Evolutionary conservation across 805 yeast genomes (phyloP).

Genomic region (Kuraishia piskuri): DNA sequence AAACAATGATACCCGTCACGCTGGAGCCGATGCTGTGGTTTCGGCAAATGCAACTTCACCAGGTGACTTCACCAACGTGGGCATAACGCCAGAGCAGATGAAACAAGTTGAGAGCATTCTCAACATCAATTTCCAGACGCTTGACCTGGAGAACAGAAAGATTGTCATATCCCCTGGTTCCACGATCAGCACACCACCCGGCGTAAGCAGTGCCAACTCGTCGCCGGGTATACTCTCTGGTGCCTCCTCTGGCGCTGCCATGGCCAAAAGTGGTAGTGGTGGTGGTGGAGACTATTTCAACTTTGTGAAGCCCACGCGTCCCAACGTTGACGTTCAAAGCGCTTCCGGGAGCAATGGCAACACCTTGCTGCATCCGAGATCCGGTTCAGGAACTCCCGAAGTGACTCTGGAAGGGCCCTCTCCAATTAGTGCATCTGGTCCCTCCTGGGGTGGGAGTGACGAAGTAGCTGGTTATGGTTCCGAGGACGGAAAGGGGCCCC

Average conservation of each 20-base stretch:
- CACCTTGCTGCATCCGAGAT: background rate
- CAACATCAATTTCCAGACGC: constrained; percentile 1
- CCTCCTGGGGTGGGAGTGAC: background rate
- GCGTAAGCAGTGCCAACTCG: constrained; percentile 3
- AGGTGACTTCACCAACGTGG: background rate
- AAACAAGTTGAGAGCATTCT: background rate
- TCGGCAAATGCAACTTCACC: background rate
- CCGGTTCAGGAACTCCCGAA: background rate
- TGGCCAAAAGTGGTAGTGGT: constrained; percentile 2
- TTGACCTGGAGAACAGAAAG: background rate
- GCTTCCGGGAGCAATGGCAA: background rate
- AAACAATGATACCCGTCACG: background rate
- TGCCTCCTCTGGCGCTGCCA: background rate
- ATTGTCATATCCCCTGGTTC: constrained; percentile 4
- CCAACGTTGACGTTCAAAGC: background rate
- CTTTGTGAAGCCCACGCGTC: constrained; percentile 7
- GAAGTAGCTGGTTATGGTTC: background rate
- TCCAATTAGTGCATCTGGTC: background rate
- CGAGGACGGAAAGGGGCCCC: too few species aligned
- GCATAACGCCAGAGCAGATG: background rate
- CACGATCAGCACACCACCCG: background rate
- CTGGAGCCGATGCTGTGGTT: background rate
- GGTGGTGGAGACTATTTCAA: constrained; percentile 4
- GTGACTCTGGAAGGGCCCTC: background rate
- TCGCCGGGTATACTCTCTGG: background rate